Evolutionary conservation across 2,329 filamentous ascomycete genomes (phyloP), one percentile per base, ranked within the genome.

Genomic region (Cordyceps tenuipes): DNA sequence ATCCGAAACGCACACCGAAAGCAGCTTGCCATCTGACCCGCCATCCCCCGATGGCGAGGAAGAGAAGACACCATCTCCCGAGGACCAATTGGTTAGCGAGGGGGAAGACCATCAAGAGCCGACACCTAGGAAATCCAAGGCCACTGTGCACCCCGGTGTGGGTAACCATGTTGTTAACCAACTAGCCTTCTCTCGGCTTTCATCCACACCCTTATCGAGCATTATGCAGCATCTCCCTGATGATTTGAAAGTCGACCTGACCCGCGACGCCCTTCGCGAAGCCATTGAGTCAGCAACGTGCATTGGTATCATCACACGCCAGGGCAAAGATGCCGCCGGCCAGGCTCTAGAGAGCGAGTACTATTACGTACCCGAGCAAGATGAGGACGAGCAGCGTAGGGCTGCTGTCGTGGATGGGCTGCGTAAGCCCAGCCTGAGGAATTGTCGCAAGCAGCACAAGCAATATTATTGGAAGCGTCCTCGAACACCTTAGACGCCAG

Each of bases 401-500:
- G 83, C 90, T 58, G 89, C 91, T 23, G 91, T 97, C 15, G 90
- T 92, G 1, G 87, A 92, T 65, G 90, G 90, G 57, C 78, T 97
- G 71, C 83, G 91, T 60, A 96, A 96, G 75, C 93, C 92, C 48
- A 94, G 91, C 67, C 77, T 99, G 68, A 82, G 94, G 65, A 88
- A 87, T 69, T 97, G 94, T 70, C 84, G 94, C 69, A 97, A 97
- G 77, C 90, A 94, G 71, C 94, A 99, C 75, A 97, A 97, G 84
- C 84, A 87, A 85, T 87, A 87, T 68, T 87, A 84, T 71, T 87
- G 84, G 84, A 87, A 87, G 75, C 77, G 79, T 56, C 84, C 84
- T 13, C 77, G 77, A 65, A 86, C 82, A 15, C 83, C 83, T 53
- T 86, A 66, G 74, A 61, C 6, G 49, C 26, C 6, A 19, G 19